Base-by-base conservation (phyloP, 805 yeast genomes). In the Starmerella floricola region DNA sequence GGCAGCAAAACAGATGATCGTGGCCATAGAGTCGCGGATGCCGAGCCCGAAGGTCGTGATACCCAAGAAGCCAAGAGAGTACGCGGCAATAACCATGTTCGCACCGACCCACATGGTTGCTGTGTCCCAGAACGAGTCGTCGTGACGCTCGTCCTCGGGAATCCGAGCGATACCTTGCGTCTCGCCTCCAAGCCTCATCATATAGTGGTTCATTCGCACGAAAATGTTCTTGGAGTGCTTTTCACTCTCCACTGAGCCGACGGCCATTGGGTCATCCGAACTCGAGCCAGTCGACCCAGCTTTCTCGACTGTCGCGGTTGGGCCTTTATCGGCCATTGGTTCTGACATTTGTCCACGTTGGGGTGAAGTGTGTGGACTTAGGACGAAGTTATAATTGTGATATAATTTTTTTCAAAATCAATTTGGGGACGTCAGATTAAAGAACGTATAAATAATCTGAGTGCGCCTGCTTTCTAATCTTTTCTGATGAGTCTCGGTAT, bases 61-160 rank as follows among this genome's bases (percentile, higher is more conserved):
- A 26, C 83, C 82, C 33, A 79, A 60, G 48, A 73, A 79, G 60
- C 96, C 95, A 37, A 84, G 65, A 8, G 94, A 68, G 54, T 73
- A 76, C 15, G 95, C 74, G 17, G 95, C 85, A 56, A 86, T 73
- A 43, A 83, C 94, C 71, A 83, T 68, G 63, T 86, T 85, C 29
- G 94, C 93, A 6, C 93, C 79, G 54, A 80, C 71, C 94, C 95
- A 86, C 88, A 86, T 81, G 38, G 87, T 68, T 34, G 85, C 84
- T 24, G 91, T 81, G 50, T 72, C 73, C 64, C 73, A 66, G 46
- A 79, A 57, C 29, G 82, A 76, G 34, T 69, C 70, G 48, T 78
- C 84, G 35, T 72, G 69, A 59, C 83, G 78, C 61, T 83, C 88
- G 34, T 78, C 81, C 47, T 80, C 94, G 8, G 82, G 75, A 43